Evolutionary conservation across 805 yeast species (phyloP).

Genomic region (Kuraishia floccosa): DNA sequence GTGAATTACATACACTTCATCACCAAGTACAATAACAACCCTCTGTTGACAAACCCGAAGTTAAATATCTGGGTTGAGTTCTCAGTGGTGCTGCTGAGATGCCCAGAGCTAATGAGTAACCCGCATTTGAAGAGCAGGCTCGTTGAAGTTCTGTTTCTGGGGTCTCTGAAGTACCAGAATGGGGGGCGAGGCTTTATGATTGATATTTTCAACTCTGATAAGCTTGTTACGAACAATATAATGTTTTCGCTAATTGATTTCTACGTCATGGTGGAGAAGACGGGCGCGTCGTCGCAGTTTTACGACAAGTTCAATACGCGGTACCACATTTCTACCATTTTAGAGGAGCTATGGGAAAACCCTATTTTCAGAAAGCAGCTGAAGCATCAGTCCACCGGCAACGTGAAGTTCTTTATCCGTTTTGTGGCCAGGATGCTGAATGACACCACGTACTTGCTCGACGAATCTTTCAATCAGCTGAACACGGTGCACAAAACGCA

Average conservation of each 20-base stretch:
- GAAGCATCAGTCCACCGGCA: slow-evolving; percentile 48
- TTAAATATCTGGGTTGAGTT: slow-evolving; percentile 55
- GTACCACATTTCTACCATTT: slow-evolving; percentile 71
- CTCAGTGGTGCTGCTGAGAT: slow-evolving; percentile 63
- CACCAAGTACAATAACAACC: slow-evolving; percentile 41
- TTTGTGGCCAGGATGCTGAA: slow-evolving; percentile 92
- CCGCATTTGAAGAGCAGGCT: slow-evolving; percentile 87
- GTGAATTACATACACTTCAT: slow-evolving; percentile 60
- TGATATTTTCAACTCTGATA: slow-evolving; percentile 50
- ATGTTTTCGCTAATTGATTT: slow-evolving; percentile 79
- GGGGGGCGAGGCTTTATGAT: slow-evolving; percentile 64
- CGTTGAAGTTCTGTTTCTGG: slow-evolving; percentile 70
- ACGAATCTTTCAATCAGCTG: slow-evolving; percentile 78
- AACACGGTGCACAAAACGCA: slow-evolving; percentile 69
- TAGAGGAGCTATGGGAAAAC: slow-evolving; percentile 76
- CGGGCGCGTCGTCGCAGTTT: slow-evolving; percentile 91
- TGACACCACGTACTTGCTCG: slow-evolving; percentile 84
- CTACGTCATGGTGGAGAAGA: slow-evolving; percentile 90
- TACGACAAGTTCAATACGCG: slow-evolving; percentile 92
- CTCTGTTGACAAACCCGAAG: slow-evolving; percentile 43
- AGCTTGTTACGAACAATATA: slow-evolving; percentile 50
- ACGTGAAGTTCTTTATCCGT: slow-evolving; percentile 79
- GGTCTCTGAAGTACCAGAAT: slow-evolving; percentile 41
- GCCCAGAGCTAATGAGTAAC: slow-evolving; percentile 78
- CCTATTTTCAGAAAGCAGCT: slow-evolving; percentile 60